Evolutionary conservation across 1,139 yeast genomes (phyloP).

Genomic region (Insectozyma bohioensis): DNA sequence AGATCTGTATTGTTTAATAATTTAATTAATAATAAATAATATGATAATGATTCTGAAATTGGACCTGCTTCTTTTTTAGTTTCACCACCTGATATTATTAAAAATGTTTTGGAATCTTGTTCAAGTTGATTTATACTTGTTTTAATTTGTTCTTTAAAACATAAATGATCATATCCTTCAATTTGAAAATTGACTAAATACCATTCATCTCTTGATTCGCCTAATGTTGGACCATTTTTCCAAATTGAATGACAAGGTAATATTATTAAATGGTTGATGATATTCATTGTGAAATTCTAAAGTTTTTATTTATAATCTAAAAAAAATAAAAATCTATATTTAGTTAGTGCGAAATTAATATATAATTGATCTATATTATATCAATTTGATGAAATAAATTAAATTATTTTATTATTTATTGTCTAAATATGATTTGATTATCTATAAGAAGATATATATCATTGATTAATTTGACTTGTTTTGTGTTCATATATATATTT

Average conservation of each 20-base stretch:
- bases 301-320: too few relatives aligned
- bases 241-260: slow-evolving; percentile 74
- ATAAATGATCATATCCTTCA: slow-evolving; percentile 66
- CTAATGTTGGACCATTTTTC: slow-evolving; percentile 37
- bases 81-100: slow-evolving; percentile 72
- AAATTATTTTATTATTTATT: too few relatives aligned
- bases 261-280: slow-evolving; percentile 47
- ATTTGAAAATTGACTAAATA: slow-evolving; percentile 61
- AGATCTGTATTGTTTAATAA: slow-evolving; percentile 11
- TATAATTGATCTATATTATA: too few relatives aligned
- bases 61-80: slow-evolving; percentile 58
- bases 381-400: too few relatives aligned
- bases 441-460: too few relatives aligned
- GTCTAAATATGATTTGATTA: too few relatives aligned
- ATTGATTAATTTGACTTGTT: too few relatives aligned
- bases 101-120: slow-evolving; percentile 26
- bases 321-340: too few relatives aligned
- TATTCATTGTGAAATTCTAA: too few relatives aligned
- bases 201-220: slow-evolving; percentile 56
- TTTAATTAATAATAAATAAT: slow-evolving; percentile 38
- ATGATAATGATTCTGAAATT: slow-evolving; percentile 62
- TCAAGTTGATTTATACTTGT: slow-evolving; percentile 34
- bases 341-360: too few relatives aligned
- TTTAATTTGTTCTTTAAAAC: slow-evolving; percentile 64
- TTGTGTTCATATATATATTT: too few relatives aligned